phyloP scores from a whole-genome alignment of 2,329 filamentous ascomycete species.

The Aspergillus sergii region DNA sequence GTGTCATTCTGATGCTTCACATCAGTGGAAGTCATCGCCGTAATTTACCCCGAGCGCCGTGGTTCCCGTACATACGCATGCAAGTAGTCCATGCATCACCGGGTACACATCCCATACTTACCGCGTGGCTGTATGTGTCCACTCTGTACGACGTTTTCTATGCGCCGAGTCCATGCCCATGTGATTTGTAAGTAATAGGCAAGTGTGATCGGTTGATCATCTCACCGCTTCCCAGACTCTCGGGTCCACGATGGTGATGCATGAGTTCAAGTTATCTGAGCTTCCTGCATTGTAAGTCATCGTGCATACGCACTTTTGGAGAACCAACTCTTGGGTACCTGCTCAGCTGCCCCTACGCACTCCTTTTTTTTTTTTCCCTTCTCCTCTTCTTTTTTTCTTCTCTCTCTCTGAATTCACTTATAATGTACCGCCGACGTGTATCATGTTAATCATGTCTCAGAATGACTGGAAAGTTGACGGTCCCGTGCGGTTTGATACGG shows the following conservation, averaged over 20 bases:
- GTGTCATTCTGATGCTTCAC: background rate
- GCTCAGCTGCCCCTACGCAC: background rate
- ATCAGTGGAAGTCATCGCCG: background rate
- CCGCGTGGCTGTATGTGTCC: background rate
- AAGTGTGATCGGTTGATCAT: conserved; percentile 15
- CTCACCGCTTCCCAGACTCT: conserved; percentile 23
- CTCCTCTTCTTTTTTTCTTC: background rate
- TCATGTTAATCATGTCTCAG: conserved; percentile 1
- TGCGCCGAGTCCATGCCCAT: conserved; percentile 2
- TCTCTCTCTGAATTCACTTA: background rate
- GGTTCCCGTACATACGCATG: conserved; percentile 2
- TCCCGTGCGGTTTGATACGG: background rate
- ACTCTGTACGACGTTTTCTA: background rate
- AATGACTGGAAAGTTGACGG: background rate
- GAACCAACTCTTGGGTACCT: background rate
- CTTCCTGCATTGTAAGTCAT: conserved; percentile 5
- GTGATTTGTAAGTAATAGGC: conserved; percentile 9
- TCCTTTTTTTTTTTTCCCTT: background rate
- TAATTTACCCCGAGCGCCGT: background rate
- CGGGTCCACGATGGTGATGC: conserved; percentile 17
- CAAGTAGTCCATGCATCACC: conserved; percentile 1
- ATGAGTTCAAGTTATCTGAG: background rate
- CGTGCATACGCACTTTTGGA: conserved; percentile 1
- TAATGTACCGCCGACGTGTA: background rate
- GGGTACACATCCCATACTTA: conserved; percentile 3